Percentiles rank a stretch among this genome's conserved stretches.
These are phyloP conservation scores for Cyclotella atomus DNA, from an alignment of 108 stramenopile species.

Conservation along the genomic window DNA sequence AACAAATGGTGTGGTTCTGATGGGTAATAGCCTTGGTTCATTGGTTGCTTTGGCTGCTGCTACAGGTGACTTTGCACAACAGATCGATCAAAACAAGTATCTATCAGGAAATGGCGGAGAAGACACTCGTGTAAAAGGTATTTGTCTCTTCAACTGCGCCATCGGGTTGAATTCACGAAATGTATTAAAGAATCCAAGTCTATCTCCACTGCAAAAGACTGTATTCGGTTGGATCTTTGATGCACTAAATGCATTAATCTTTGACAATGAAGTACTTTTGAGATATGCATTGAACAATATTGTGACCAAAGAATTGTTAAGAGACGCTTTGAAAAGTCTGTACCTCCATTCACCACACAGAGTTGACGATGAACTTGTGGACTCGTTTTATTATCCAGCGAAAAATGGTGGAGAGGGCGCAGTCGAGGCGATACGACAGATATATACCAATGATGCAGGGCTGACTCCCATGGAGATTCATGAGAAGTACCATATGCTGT, in stretches of 20 bases:
- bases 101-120: constrained; percentile 24
- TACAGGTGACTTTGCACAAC: constrained; percentile 53
- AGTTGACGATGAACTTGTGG: constrained; percentile 69
- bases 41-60: constrained; percentile 63
- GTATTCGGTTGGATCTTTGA: constrained; percentile 52
- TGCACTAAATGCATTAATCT: constrained; percentile 53
- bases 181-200: constrained; percentile 47
- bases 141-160: constrained; percentile 70
- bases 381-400: constrained; percentile 67
- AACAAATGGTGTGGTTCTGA: constrained; percentile 45
- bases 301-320: constrained; percentile 59
- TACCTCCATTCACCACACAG: constrained; percentile 42
- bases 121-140: constrained; percentile 38
- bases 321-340: constrained; percentile 49
- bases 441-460: constrained; percentile 71
- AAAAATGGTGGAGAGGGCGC: constrained; percentile 38
- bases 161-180: constrained; percentile 70
- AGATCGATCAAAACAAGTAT: constrained; percentile 10
- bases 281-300: constrained; percentile 54
- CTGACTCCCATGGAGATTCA: constrained; percentile 67
- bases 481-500: constrained; percentile 33
- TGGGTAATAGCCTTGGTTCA: constrained; percentile 70
- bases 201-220: constrained; percentile 28
- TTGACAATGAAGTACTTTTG: constrained; percentile 53
- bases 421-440: constrained; percentile 65